These are phyloP conservation scores for Brassica cretica DNA, from an alignment of 345 rosid genomes.

Conservation along the genomic window DNA sequence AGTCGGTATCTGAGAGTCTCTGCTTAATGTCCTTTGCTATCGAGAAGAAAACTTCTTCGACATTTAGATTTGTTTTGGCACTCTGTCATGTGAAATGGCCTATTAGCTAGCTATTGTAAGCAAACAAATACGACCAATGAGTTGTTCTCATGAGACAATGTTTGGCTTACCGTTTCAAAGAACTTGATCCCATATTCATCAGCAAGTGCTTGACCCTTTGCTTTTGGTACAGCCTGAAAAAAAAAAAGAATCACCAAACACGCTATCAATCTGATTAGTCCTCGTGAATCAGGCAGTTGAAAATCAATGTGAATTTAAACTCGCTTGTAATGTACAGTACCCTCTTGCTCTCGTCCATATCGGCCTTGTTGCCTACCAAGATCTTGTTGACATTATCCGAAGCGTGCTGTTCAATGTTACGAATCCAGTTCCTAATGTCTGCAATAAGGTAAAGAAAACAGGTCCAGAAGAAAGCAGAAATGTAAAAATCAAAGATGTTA, in stretches of 20 bases:
- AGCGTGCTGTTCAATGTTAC: conserved; percentile 98
- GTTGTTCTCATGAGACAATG: not conserved
- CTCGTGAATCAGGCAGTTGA: not conserved
- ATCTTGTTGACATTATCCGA: conserved; percentile 98
- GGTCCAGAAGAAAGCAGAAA: conserved; percentile 21
- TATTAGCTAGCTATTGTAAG: conserved; percentile 14
- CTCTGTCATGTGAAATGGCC: conserved; percentile 57
- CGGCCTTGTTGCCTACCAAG: conserved; percentile 98
- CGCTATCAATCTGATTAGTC: not conserved
- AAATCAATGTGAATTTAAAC: not conserved
- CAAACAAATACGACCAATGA: conserved; percentile 16
- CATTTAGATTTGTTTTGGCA: conserved; percentile 92
- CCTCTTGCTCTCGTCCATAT: conserved; percentile 99
- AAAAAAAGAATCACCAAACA: not conserved
- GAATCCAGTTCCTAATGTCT: conserved; percentile 99
- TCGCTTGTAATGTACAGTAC: conserved; percentile 39
- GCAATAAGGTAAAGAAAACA: conserved; percentile 40
- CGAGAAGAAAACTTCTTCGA: conserved; percentile 94
- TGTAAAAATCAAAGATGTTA: not conserved
- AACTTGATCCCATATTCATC: conserved; percentile 98
- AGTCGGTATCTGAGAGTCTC: conserved; percentile 81
- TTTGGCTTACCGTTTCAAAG: conserved; percentile 82
- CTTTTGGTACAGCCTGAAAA: conserved; percentile 87
- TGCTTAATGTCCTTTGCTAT: conserved; percentile 92
- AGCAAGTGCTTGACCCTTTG: conserved; percentile 98